These are phyloP conservation scores for Fallopia convolvulus DNA, from an alignment of 148 eudicot genomes.

Conservation along the genomic window DNA sequence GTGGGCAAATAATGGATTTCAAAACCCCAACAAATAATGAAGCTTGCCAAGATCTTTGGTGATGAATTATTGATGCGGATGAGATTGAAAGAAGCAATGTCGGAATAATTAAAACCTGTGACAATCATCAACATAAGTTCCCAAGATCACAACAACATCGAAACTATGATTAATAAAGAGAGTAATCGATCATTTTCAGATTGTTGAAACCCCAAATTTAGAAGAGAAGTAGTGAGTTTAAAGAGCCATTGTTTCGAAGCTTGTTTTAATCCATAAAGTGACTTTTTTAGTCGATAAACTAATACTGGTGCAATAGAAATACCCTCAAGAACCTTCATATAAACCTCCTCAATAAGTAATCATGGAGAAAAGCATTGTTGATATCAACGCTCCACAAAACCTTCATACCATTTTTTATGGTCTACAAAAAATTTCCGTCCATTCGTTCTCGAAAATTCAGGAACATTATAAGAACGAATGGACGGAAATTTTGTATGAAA, in stretches of 20 bases:
- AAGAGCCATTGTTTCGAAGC: neutral
- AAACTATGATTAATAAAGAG: neutral
- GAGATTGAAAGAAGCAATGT: neutral
- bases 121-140: constrained; percentile 8
- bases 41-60: neutral
- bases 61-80: neutral
- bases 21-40: neutral
- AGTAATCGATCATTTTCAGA: neutral
- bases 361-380: neutral
- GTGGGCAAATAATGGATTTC: neutral
- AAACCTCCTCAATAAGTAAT: neutral
- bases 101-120: neutral
- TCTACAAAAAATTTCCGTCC: too few species aligned
- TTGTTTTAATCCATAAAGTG: neutral
- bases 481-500: too few species aligned
- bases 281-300: neutral
- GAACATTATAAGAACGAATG: too few species aligned
- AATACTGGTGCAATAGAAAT: neutral
- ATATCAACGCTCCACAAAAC: neutral
- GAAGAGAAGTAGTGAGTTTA: neutral
- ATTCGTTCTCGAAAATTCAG: too few species aligned
- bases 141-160: neutral
- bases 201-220: neutral
- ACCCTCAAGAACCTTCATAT: neutral
- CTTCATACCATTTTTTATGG: too few species aligned